phyloP scores from a whole-genome alignment of 2,329 filamentous ascomycete genomes.

The Penicillium sp. region DNA sequence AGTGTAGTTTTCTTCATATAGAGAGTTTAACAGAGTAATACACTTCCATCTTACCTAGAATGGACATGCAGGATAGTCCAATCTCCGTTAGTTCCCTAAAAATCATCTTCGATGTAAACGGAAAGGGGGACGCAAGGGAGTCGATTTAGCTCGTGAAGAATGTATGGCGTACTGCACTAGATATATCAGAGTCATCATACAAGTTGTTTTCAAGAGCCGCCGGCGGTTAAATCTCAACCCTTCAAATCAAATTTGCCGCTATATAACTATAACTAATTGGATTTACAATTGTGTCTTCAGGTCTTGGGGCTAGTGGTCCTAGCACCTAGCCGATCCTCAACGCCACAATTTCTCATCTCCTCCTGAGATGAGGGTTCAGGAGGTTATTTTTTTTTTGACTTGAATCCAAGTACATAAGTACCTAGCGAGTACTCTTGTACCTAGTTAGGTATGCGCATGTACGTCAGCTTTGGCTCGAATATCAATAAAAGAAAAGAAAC shows the following conservation, averaged over 20 bases:
- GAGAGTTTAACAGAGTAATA: neutral
- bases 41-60: neutral
- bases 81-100: constrained; percentile 5
- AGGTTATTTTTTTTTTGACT: neutral
- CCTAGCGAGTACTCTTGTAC: neutral
- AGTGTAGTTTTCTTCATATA: neutral
- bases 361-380: neutral
- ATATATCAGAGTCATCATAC: neutral
- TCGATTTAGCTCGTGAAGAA: constrained; percentile 2
- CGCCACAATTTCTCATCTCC: constrained; percentile 7
- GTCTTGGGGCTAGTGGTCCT: constrained; percentile 4
- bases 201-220: neutral
- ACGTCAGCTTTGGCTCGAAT: constrained; percentile 4
- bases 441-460: neutral
- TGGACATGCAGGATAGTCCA: constrained; percentile 1
- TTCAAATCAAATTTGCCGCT: neutral
- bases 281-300: constrained; percentile 3
- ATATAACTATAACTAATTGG: neutral
- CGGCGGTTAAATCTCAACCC: neutral
- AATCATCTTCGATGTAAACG: neutral
- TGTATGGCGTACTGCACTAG: neutral
- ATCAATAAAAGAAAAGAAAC: neutral
- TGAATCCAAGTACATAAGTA: neutral
- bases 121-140: constrained; percentile 1
- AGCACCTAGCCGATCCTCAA: constrained; percentile 9